Evolutionary conservation across 176 grass and related monocot species (phyloP).

Genomic region (Neostapfia colusana): DNA sequence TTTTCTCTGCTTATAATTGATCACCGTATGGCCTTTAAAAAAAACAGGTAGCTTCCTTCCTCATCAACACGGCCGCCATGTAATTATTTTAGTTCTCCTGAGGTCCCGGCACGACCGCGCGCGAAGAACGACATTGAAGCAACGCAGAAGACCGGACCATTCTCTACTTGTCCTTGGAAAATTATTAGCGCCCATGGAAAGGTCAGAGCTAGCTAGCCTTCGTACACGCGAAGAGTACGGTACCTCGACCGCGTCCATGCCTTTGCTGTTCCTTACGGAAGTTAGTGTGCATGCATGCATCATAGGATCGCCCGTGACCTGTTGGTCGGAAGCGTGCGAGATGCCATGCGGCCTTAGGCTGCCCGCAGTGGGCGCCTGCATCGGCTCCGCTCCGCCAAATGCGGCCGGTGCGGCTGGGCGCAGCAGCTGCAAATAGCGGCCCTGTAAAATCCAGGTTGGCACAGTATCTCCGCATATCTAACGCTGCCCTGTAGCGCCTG

Average conservation of each 20-base stretch:
- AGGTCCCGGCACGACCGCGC: background rate
- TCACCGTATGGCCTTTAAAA: no score
- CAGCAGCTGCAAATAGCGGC: no score
- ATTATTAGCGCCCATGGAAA: background rate
- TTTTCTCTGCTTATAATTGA: no score
- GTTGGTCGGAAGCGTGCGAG: slow-evolving; percentile 7
- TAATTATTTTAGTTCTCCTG: background rate
- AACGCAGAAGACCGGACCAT: background rate
- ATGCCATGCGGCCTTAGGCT: slow-evolving; percentile 34
- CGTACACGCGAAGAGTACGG: background rate
- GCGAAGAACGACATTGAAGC: background rate
- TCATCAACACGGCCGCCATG: background rate
- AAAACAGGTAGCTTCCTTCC: background rate
- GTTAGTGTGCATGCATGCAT: background rate
- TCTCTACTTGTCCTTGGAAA: background rate
- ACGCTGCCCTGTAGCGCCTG: no score
- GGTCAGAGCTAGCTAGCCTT: background rate
- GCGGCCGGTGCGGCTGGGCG: no score
- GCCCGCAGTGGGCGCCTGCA: no score
- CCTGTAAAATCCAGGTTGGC: no score
- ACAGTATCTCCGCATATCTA: no score
- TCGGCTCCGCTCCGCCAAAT: no score
- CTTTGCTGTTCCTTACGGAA: slow-evolving; percentile 16
- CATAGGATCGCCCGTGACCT: background rate
- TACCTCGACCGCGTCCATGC: background rate